Base-by-base conservation (phyloP, 2,329 filamentous ascomycete genomes). In the Neofusicoccum cordaticola region DNA sequence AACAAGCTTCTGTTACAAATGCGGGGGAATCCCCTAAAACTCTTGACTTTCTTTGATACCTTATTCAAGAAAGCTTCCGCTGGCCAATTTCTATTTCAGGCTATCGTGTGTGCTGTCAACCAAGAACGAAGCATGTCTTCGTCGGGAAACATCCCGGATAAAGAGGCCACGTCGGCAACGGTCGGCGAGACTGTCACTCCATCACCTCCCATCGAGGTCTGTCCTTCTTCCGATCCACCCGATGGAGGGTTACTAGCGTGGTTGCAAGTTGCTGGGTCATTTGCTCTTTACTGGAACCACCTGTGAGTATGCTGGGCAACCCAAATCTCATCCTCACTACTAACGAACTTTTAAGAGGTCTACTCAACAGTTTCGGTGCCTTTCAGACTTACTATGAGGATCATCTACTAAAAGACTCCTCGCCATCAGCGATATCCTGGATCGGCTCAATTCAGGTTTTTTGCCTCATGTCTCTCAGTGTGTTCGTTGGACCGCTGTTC, bases 381-480 rank as follows among this genome's bases (percentile, higher is more conserved):
- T 84, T 80, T 67, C 80, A 83, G 66, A 77, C 81, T 0, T 83
- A 80, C 70, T 83, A 83, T 68, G 76, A 82, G 63, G 74, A 71
- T 13, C 73, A 72, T 2, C 71, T 82, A 4, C 75, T 83, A 7
- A 64, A 71, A 1, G 68, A 68, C 17, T 75, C 76, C 4, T 75
- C 72, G 4, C 74, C 81, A 1, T 81, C 79, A 1, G 71, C 77
- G 9, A 82, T 84, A 60, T 45, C 80, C 31, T 83, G 81, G 82
- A 81, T 84, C 61, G 82, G 82, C 11, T 78, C 76, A 2, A 75
- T 82, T n/a, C 80, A 83, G 69, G 77, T 79, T 4, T 81, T 82
- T 66, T 74, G 82, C 19, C 74, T 83, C 1, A 73, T 83, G 64
- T 65, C 81, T 11, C 75, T 81, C 11, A 81, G 81, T 22, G 75